phyloP scores from a whole-genome alignment of 2,329 filamentous ascomycete species.

The Fusarium liriodendri region DNA sequence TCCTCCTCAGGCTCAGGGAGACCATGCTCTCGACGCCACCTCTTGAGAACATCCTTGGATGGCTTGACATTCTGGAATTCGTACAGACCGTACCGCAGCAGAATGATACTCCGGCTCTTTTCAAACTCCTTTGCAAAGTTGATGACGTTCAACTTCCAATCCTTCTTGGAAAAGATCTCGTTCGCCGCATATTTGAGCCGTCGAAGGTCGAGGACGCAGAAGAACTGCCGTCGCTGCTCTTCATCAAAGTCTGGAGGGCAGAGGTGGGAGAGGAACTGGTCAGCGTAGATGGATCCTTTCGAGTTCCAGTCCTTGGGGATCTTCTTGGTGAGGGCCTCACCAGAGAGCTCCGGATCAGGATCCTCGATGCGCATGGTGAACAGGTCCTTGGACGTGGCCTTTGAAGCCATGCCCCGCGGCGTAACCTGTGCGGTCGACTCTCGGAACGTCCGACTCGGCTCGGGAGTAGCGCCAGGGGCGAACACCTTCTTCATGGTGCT shows the following conservation, averaged over 20 bases:
- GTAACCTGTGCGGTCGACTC: constrained; percentile 60
- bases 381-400: constrained; percentile 61
- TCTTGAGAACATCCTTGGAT: constrained; percentile 66
- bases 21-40: constrained; percentile 68
- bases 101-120: constrained; percentile 71
- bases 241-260: constrained; percentile 69
- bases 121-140: constrained; percentile 74
- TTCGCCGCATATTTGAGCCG: constrained; percentile 71
- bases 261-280: constrained; percentile 68
- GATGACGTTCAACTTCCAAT: constrained; percentile 71
- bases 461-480: constrained; percentile 58
- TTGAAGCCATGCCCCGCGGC: constrained; percentile 62
- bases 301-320: constrained; percentile 64
- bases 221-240: constrained; percentile 70
- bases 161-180: constrained; percentile 70
- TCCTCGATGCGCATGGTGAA: constrained; percentile 70
- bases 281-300: constrained; percentile 68
- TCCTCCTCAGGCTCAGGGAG: constrained; percentile 62
- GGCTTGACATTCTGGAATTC: constrained; percentile 72
- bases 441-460: constrained; percentile 55
- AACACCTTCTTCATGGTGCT: constrained; percentile 62
- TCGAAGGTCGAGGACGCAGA: constrained; percentile 71
- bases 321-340: constrained; percentile 64
- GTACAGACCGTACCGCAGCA: constrained; percentile 71
- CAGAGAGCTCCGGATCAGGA: constrained; percentile 66